Evolutionary conservation across 352 stramenopile species (phyloP), one percentile per base, ranked within the genome.

Genomic region (Phytophthora pisi): DNA sequence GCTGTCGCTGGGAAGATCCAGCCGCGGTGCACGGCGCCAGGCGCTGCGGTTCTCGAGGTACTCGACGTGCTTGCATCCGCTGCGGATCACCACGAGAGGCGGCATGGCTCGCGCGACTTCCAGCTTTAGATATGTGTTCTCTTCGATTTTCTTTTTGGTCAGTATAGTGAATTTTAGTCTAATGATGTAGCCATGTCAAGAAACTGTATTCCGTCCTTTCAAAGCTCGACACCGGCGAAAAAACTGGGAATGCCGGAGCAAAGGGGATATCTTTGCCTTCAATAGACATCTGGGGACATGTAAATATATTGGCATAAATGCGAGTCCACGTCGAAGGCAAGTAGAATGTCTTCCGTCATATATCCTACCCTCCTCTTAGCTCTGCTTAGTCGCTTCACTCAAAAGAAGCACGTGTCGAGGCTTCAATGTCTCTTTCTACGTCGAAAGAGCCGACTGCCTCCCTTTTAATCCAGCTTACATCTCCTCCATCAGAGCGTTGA

Each of bases 401-500:
- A 67, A 10, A 9, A 56, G 58, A 45, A 63, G 53, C 46, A 77
- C 55, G 57, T 40, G 58, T 38, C 10, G 47, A 70, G 58, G 49
- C 53, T 57, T 34, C 3, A 38, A 40, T 11, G 15, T 45, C 59
- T 74, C 60, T 50, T 64, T 61, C 64, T 65, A 20, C 61, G n/a
- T 73, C 38, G 50, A 72, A 62, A 63, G 51, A 68, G 58, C 51
- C 18, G 15, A 28, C 36, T 15, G 34, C 54, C 7, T 51, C 20
- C 31, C 43, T 36, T 43, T 3, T 51, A 10, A 36, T 10, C 45
- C 38, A 24, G 65, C 75, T 81, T 91, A 91, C 79, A 87, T 82
- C 64, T 89, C 79, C 57, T 92, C 86, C 84, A 94, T 92, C 30
- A 96, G 52, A 43, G 82, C 74, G 77, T 96, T 93, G 20, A 96